These are phyloP conservation scores for Meira nashicola DNA, from an alignment of 1,284 basidiomycete genomes.

Conservation along the genomic window DNA sequence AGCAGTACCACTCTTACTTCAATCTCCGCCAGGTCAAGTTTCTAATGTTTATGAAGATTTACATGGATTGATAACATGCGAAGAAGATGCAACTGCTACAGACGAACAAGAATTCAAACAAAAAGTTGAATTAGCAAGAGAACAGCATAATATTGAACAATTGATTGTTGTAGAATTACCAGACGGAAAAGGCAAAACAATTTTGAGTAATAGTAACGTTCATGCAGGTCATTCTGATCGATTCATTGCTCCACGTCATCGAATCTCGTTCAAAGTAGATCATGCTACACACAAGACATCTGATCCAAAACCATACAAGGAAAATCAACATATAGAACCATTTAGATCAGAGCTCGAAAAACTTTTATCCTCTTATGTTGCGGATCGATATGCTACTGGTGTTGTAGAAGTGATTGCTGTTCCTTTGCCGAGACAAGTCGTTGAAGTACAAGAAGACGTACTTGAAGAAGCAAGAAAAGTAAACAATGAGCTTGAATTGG, in stretches of 20 bases:
- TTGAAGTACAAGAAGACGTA: slow-evolving; percentile 1
- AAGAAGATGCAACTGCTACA: not conserved
- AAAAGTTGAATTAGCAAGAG: slow-evolving; percentile 3
- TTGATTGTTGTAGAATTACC: slow-evolving; percentile 12
- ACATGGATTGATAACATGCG: slow-evolving; percentile 3
- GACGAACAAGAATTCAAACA: slow-evolving; percentile 1
- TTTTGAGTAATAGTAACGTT: not conserved
- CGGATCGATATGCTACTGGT: slow-evolving; percentile 41
- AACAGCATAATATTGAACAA: slow-evolving; percentile 17
- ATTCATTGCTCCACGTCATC: slow-evolving; percentile 1
- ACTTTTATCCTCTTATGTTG: slow-evolving; percentile 29
- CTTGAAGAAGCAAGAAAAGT: slow-evolving; percentile 15
- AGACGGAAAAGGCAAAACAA: not conserved
- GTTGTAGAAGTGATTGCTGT: slow-evolving; percentile 29
- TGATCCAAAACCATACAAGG: slow-evolving; percentile 1
- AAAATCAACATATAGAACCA: not conserved
- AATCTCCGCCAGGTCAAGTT: slow-evolving; percentile 15
- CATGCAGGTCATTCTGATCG: slow-evolving; percentile 1
- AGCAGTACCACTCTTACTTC: slow-evolving; percentile 8
- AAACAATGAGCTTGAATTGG: slow-evolving; percentile 6
- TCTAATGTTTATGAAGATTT: slow-evolving; percentile 12
- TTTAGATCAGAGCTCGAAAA: slow-evolving; percentile 32
- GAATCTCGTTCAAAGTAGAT: not conserved
- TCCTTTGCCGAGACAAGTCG: slow-evolving; percentile 3
- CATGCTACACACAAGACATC: slow-evolving; percentile 3